Conservation (phyloP, 192 early-diverging fungal species). For the Lobosporangium transversale region DNA sequence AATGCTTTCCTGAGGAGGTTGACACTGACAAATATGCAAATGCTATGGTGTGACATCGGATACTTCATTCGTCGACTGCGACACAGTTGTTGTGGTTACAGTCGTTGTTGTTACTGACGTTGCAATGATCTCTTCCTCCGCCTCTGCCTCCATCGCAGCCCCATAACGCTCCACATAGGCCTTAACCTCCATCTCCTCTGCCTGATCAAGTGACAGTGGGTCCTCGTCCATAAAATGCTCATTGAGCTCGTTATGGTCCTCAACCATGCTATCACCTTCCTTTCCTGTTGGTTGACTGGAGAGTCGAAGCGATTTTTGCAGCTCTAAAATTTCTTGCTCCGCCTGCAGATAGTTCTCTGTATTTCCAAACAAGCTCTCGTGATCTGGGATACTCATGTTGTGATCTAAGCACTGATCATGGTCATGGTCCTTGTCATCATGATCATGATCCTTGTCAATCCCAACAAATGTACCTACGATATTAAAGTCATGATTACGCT, state of each 20-base stretch:
- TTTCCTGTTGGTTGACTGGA: not conserved
- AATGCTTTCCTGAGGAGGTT: too few species aligned
- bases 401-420: too few species aligned
- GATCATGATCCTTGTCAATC: not conserved
- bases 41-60: too few species aligned
- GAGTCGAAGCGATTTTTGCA: constrained; percentile 18
- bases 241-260: not conserved
- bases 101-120: too few species aligned
- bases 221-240: constrained; percentile 38
- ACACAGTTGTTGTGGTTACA: too few species aligned
- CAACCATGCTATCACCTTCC: too few species aligned
- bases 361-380: constrained; percentile 35
- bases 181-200: constrained; percentile 39
- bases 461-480: constrained; percentile 5
- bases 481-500: not conserved
- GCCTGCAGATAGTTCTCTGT: constrained; percentile 36
- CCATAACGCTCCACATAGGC: constrained; percentile 39
- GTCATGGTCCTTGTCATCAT: too few species aligned
- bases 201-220: constrained; percentile 8
- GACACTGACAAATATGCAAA: too few species aligned
- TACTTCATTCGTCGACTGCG: too few species aligned
- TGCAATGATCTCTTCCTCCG: too few species aligned
- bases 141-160: constrained; percentile 24
- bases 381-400: constrained; percentile 32
- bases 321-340: constrained; percentile 35